A percentile compares a stretch with the other conserved stretches of the same genome.
phyloP scores from a whole-genome alignment of 2,329 filamentous ascomycete genomes.

The Stagonosporopsis chrysanthemi region DNA sequence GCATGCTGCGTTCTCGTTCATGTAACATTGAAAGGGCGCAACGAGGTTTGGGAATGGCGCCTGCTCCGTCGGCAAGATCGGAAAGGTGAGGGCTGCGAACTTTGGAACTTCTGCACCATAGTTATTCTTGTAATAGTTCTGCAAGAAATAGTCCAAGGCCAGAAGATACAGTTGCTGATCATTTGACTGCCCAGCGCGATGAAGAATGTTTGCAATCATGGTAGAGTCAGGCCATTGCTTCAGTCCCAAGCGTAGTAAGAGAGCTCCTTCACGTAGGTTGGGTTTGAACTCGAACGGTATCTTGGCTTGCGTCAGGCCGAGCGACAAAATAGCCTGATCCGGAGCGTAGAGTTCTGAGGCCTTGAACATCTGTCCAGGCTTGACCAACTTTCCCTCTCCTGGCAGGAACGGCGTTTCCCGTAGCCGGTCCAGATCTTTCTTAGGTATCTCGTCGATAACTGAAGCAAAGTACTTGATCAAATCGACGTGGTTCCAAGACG shows the following conservation, averaged over 20 bases:
- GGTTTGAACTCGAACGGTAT: slow-evolving; percentile 76
- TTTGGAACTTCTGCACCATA: slow-evolving; percentile 70
- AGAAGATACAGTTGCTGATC: slow-evolving; percentile 67
- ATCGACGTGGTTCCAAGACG: slow-evolving; percentile 89
- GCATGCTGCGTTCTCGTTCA: slow-evolving; percentile 76
- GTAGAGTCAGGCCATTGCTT: slow-evolving; percentile 72
- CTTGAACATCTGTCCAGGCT: slow-evolving; percentile 44
- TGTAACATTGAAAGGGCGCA: slow-evolving; percentile 79
- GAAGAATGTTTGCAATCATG: slow-evolving; percentile 81
- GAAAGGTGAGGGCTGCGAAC: slow-evolving; percentile 54
- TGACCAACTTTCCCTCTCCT: slow-evolving; percentile 58
- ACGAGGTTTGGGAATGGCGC: slow-evolving; percentile 69
- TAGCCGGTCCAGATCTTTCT: slow-evolving; percentile 79
- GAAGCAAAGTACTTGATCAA: slow-evolving; percentile 93
- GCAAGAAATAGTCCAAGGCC: slow-evolving; percentile 82
- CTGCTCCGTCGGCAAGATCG: slow-evolving; percentile 74
- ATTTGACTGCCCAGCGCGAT: slow-evolving; percentile 62
- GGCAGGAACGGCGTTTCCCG: slow-evolving; percentile 82
- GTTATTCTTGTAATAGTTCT: slow-evolving; percentile 77
- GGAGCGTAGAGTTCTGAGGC: slow-evolving; percentile 48
- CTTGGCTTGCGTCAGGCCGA: slow-evolving; percentile 61
- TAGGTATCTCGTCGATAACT: slow-evolving; percentile 86
- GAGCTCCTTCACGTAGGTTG: slow-evolving; percentile 68
- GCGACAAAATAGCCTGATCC: slow-evolving; percentile 39
- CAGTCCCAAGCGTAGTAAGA: slow-evolving; percentile 77